Percentiles rank a stretch among this genome's conserved stretches.
phyloP scores from a whole-genome alignment of 2,329 filamentous ascomycete species.

The Fusarium chuoi region DNA sequence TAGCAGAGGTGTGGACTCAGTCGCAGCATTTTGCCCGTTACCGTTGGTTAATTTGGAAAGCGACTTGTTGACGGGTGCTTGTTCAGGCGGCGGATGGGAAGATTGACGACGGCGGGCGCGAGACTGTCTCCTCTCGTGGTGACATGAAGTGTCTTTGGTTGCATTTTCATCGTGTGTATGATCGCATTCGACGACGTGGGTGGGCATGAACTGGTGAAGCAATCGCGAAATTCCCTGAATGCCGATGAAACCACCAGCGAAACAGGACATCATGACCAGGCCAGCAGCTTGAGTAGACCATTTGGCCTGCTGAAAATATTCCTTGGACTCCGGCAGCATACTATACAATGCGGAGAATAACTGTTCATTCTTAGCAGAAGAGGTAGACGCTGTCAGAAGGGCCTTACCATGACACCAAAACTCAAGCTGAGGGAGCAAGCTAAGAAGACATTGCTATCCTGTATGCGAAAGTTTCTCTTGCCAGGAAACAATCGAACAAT shows the following conservation, averaged over 20 bases:
- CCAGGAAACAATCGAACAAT: slow-evolving; percentile 78
- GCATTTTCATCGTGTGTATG: slow-evolving; percentile 72
- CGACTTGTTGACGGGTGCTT: slow-evolving; percentile 30
- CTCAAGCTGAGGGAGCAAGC: slow-evolving; percentile 90
- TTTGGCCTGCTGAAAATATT: slow-evolving; percentile 77
- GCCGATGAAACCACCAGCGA: slow-evolving; percentile 76
- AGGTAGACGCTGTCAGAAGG: background rate
- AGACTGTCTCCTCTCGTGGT: slow-evolving; percentile 44
- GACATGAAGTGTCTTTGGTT: slow-evolving; percentile 43
- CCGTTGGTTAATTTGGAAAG: slow-evolving; percentile 30
- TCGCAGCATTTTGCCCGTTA: slow-evolving; percentile 37
- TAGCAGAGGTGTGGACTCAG: slow-evolving; percentile 64
- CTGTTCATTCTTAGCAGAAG: slow-evolving; percentile 57
- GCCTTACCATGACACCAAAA: slow-evolving; percentile 89
- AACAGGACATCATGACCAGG: slow-evolving; percentile 74
- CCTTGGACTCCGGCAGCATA: slow-evolving; percentile 89
- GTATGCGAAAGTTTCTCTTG: slow-evolving; percentile 82
- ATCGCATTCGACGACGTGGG: slow-evolving; percentile 83
- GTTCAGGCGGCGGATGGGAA: slow-evolving; percentile 42
- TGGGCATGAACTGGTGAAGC: slow-evolving; percentile 78
- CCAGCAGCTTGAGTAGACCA: slow-evolving; percentile 74
- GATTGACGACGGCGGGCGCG: slow-evolving; percentile 47
- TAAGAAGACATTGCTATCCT: slow-evolving; percentile 88
- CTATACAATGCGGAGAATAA: slow-evolving; percentile 91
- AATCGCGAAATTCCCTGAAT: slow-evolving; percentile 79